These are phyloP conservation scores for Flagelloscypha sp. DNA, from an alignment of 768 basidiomycete genomes.

Conservation along the genomic window DNA sequence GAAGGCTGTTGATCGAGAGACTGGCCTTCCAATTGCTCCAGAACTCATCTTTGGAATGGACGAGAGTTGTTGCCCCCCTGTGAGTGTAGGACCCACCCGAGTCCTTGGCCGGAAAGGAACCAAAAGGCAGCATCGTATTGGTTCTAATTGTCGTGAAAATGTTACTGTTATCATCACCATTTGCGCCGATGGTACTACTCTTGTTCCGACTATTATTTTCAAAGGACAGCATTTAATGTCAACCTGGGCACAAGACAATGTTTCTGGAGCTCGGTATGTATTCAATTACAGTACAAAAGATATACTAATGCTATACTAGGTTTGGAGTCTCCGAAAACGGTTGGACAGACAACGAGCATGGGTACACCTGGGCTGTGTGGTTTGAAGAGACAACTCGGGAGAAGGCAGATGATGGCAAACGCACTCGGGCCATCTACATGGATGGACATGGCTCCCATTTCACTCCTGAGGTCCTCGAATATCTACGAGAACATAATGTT, in stretches of 20 bases:
- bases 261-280: slow-evolving; percentile 16
- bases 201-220: slow-evolving; percentile 17
- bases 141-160: slow-evolving; percentile 6
- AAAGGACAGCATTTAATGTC: slow-evolving; percentile 19
- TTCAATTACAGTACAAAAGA: neutral
- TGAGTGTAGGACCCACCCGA: no score
- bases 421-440: slow-evolving; percentile 23
- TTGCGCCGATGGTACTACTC: slow-evolving; percentile 19
- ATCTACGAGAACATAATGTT: slow-evolving; percentile 27
- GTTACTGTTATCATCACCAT: slow-evolving; percentile 16
- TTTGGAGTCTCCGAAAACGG: slow-evolving; percentile 21
- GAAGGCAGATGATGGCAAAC: slow-evolving; percentile 26
- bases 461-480: slow-evolving; percentile 24
- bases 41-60: slow-evolving; percentile 11
- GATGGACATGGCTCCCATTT: slow-evolving; percentile 38
- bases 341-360: slow-evolving; percentile 22
- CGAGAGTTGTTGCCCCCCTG: slow-evolving; percentile 19
- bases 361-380: slow-evolving; percentile 16
- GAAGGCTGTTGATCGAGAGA: slow-evolving; percentile 14
- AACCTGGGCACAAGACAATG: slow-evolving; percentile 17
- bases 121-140: slow-evolving; percentile 7
- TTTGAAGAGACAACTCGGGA: slow-evolving; percentile 27
- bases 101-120: slow-evolving; percentile 4
- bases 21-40: no score
- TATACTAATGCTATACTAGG: slow-evolving; percentile 10